These are phyloP conservation scores for Nyssa sinensis DNA, from an alignment of 148 eudicot species.

Conservation along the genomic window DNA sequence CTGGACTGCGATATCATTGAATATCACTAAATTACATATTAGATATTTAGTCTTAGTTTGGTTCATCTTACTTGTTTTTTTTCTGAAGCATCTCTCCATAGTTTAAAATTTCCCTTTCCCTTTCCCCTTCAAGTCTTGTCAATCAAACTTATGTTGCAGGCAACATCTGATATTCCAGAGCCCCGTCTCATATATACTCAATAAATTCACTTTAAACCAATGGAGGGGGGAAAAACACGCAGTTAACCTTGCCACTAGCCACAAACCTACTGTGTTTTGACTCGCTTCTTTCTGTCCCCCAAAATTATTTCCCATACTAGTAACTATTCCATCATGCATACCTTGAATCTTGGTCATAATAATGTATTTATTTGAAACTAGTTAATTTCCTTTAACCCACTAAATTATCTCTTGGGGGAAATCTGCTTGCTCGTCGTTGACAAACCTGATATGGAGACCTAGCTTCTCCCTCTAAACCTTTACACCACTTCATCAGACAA, in stretches of 20 bases:
- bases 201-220: not conserved
- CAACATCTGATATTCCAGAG: not conserved
- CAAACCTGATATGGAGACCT: too few relatives aligned
- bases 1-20: too few relatives aligned
- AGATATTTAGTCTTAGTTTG: too few relatives aligned
- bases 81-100: not conserved
- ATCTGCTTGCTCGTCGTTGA: not conserved
- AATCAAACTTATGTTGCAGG: not conserved
- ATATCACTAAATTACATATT: too few relatives aligned
- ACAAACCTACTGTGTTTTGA: not conserved
- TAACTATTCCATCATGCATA: not conserved
- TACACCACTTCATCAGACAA: too few relatives aligned
- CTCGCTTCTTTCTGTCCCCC: not conserved
- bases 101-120: not conserved
- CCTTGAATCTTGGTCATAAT: not conserved
- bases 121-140: not conserved
- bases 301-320: not conserved
- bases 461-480: too few relatives aligned
- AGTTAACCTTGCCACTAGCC: not conserved
- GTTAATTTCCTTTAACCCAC: too few relatives aligned
- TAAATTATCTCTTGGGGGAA: not conserved
- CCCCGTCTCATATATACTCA: not conserved
- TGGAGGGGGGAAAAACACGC: too few relatives aligned
- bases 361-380: not conserved
- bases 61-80: too few relatives aligned